These are phyloP conservation scores for Lactarius akahatsu DNA, from an alignment of 768 basidiomycete species.

Conservation along the genomic window DNA sequence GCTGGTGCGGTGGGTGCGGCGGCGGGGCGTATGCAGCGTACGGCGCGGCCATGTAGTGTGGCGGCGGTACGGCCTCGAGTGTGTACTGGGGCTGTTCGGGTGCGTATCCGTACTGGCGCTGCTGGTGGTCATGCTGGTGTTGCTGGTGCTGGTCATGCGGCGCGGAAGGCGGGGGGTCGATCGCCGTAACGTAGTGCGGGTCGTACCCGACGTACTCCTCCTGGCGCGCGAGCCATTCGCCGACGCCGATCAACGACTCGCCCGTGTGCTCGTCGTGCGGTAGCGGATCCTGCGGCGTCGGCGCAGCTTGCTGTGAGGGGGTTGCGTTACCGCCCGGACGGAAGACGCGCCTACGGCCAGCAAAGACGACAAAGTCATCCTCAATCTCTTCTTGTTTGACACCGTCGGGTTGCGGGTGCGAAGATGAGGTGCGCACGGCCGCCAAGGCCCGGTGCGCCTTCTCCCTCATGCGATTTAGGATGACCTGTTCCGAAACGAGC, in stretches of 20 bases:
- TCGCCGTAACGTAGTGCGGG: constrained; percentile 10
- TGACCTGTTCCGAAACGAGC: constrained; percentile 44
- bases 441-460: constrained; percentile 63
- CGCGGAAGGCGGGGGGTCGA: constrained; percentile 11
- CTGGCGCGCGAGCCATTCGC: constrained; percentile 24
- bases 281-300: not conserved
- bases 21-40: constrained; percentile 3
- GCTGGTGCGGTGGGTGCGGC: not conserved
- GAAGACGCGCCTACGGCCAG: constrained; percentile 64
- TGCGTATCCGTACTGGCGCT: constrained; percentile 21
- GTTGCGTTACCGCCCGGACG: constrained; percentile 42
- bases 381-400: constrained; percentile 54
- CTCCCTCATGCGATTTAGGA: constrained; percentile 58
- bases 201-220: constrained; percentile 12
- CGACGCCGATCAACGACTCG: constrained; percentile 12
- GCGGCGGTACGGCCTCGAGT: constrained; percentile 3
- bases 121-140: not conserved
- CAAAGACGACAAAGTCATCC: constrained; percentile 69
- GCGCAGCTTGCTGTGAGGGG: not conserved
- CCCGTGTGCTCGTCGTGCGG: constrained; percentile 7
- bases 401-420: constrained; percentile 36
- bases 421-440: constrained; percentile 39
- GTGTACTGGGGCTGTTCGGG: constrained; percentile 22
- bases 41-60: constrained; percentile 11
- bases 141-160: not conserved